A percentile compares a stretch with the other conserved stretches of the same genome.
Conservation (phyloP, 148 eudicot genomes). For the Pharnaceum exiguum region DNA sequence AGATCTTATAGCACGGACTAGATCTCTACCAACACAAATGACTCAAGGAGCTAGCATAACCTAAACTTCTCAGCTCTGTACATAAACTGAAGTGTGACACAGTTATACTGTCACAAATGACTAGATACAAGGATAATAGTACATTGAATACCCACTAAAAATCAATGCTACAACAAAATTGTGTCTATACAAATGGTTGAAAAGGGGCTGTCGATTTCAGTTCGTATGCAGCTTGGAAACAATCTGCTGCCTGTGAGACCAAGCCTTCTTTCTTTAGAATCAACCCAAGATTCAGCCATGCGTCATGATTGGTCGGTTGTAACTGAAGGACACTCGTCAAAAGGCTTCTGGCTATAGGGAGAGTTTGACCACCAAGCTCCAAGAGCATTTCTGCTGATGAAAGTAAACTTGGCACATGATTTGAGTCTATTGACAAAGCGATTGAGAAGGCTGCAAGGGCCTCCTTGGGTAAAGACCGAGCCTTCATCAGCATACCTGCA, state of each 20-base stretch:
- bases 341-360: constrained; percentile 68
- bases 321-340: constrained; percentile 69
- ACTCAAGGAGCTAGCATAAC: no score
- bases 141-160: not conserved
- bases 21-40: no score
- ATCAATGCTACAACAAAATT: not conserved
- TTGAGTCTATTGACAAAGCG: constrained; percentile 67
- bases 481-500: constrained; percentile 49
- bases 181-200: constrained; percentile 23
- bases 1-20: no score
- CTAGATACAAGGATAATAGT: no score
- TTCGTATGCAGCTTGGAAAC: constrained; percentile 90
- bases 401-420: constrained; percentile 65
- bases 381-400: constrained; percentile 54
- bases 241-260: constrained; percentile 70
- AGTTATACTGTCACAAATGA: no score
- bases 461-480: constrained; percentile 43
- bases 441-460: constrained; percentile 59
- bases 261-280: constrained; percentile 72
- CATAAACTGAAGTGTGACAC: no score
- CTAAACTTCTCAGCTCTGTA: no score
- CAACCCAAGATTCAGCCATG: constrained; percentile 76
- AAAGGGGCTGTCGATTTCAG: constrained; percentile 75
- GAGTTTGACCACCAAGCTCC: constrained; percentile 35
- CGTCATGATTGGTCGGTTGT: constrained; percentile 69